Evolutionary conservation across 371 early-diverging fungal genomes (phyloP), one percentile per base, ranked within the genome.

Genomic region (Rhizopus microsporus): DNA sequence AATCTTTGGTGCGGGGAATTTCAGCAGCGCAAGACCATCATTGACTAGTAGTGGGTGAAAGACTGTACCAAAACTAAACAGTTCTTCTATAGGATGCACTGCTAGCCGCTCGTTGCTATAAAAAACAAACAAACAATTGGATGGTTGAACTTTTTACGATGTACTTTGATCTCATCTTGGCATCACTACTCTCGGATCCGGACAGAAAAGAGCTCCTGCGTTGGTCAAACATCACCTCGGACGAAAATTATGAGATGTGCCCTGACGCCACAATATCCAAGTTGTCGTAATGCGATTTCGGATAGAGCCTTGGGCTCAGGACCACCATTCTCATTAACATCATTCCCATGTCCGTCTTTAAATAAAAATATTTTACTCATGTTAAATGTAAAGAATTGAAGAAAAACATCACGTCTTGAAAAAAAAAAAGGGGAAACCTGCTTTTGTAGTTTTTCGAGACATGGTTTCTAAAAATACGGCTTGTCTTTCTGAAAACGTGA

Each of bases 111-210:
- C 37, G 12, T 44, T 30, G 44, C 62, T 52, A 56, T 62, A 23
- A 62, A 56, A 29, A 39, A 43, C 33, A 62, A 56, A 52, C 17
- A 56, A 56, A 51, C 56, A 10, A 37, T 62, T 15, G 56, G 56
- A 7, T 52, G 56, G 56, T 56, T 17, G 62, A 56, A 56, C 57
- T 62, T 10, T 52, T 62, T 16, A 52, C 56, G n/a, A 59, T 47
- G 48, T 59, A 61, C 48, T 65, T 60, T 39, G 66, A 65, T 37
- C 61, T 61, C 23, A 40, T 65, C 29, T 45, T 65, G 40, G 60
- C 60, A 39, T 42, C 65, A 12, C 40, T 65, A 16, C 43, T 65
- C 49, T 60, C 65, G 7, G 54, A 60, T 31, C 57, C 60, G 29
- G 60, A 60, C 30, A 59, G 29, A 65, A 65, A 57, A 30, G 32